These are phyloP conservation scores for Fraxinus excelsior DNA, from an alignment of 257 asterid species.

Conservation along the genomic window DNA sequence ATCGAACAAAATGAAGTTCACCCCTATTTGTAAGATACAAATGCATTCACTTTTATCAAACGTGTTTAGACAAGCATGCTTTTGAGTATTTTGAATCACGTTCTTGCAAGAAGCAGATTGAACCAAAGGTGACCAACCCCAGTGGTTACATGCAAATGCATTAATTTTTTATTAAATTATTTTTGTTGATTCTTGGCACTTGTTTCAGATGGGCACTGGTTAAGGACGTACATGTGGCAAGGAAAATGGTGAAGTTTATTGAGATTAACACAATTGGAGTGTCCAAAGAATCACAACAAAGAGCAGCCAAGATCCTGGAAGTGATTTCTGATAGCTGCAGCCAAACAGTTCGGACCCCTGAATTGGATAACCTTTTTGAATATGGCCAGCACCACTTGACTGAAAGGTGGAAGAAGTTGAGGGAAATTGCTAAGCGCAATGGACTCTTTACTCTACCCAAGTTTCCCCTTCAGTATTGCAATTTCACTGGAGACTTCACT, in stretches of 20 bases:
- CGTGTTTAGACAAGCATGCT: too few species aligned
- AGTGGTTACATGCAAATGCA: too few species aligned
- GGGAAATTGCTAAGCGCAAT: slow-evolving; percentile 35
- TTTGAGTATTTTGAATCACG: too few species aligned
- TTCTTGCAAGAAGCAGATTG: too few species aligned
- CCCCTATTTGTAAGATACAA: neutral
- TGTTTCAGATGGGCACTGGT: slow-evolving; percentile 73
- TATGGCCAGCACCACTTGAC: slow-evolving; percentile 40
- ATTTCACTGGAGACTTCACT: slow-evolving; percentile 35
- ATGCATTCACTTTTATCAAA: too few species aligned
- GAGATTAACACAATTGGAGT: slow-evolving; percentile 82
- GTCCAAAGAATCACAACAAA: slow-evolving; percentile 78
- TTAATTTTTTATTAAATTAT: too few species aligned
- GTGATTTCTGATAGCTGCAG: slow-evolving; percentile 59
- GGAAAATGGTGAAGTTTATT: slow-evolving; percentile 70
- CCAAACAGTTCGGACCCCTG: slow-evolving; percentile 26
- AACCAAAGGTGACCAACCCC: too few species aligned
- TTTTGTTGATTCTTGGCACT: neutral
- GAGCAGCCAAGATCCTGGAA: slow-evolving; percentile 66
- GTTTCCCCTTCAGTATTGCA: slow-evolving; percentile 56
- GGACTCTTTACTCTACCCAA: slow-evolving; percentile 45
- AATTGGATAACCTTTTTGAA: slow-evolving; percentile 54
- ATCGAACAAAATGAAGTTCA: neutral
- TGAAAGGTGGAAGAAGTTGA: slow-evolving; percentile 61
- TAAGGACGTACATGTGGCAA: slow-evolving; percentile 59